Evolutionary conservation across 1,284 basidiomycete genomes (phyloP), one percentile per base, ranked within the genome.

Genomic region (Schizopora paradoxa): DNA sequence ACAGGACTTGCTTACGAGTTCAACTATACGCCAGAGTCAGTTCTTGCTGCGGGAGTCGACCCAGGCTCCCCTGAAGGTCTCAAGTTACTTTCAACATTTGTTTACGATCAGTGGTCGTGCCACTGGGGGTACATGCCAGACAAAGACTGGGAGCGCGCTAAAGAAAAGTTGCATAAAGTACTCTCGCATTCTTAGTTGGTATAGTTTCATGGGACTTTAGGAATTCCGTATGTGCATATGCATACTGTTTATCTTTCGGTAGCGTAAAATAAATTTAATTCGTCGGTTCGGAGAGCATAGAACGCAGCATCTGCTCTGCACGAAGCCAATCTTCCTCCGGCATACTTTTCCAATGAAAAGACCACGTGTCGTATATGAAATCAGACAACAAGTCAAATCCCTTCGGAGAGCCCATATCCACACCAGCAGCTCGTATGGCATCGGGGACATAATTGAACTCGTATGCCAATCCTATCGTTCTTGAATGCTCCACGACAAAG

Each of bases 21-120:
- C 26, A 46, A 46, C 16, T 33, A 45, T 13, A 22, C 41, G 3
- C 40, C 41, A 5, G 36, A 32, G 6, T 22, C 22, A 11, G 34
- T 45, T 25, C 33, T 45, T 36, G 37, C 29, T 11, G 35, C 3
- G 6, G 32, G 38, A 14, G 19, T 35, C 1, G 14, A 27, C 6
- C 25, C 21, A n/a, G 42, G 41, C 8, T 27, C 31, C 5, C 39
- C 33, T 5, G 51, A 58, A 5, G 44, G 56, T 14, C 54, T 64
- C 2, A 48, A 45, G n/a, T 55, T 60, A 38, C 47, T 65, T 16
- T 54, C 56, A 7, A 55, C 56, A 6, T 59, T 58, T 14, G 55
- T 64, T 27, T 53, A 58, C 14, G 54, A 59, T n/a, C 63, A 64
- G 32, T 66, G 63, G 62, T 57, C 58, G 23, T 62, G 62, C 55